phyloP scores from a whole-genome alignment of 2,329 filamentous ascomycete species.

The Fusarium sp. region DNA sequence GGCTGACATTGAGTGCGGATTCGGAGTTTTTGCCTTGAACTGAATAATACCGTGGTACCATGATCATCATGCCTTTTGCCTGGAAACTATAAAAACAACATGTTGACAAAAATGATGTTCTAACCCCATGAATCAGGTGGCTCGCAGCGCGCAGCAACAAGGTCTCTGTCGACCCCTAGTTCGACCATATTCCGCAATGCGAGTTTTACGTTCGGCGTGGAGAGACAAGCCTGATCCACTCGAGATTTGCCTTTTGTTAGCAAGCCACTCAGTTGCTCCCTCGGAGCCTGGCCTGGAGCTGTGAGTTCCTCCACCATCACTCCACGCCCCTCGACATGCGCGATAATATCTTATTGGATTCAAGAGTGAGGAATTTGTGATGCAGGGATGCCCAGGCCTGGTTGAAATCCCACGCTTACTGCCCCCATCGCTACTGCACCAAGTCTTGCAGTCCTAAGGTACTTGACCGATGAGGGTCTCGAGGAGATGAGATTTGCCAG shows the following conservation, averaged over 20 bases:
- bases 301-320: slow-evolving; percentile 19
- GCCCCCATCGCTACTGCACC: slow-evolving; percentile 17
- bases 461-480: slow-evolving; percentile 17
- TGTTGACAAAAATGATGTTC: slow-evolving; percentile 18
- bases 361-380: slow-evolving; percentile 39
- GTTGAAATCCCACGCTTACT: slow-evolving; percentile 35
- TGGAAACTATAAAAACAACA: slow-evolving; percentile 16
- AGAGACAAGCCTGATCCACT: slow-evolving; percentile 43
- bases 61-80: slow-evolving; percentile 11
- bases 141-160: slow-evolving; percentile 14
- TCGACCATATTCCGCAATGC: slow-evolving; percentile 20
- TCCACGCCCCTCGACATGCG: slow-evolving; percentile 26
- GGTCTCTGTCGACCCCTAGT: slow-evolving; percentile 20
- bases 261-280: slow-evolving; percentile 36
- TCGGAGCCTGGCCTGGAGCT: slow-evolving; percentile 12
- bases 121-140: slow-evolving; percentile 19
- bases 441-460: slow-evolving; percentile 14
- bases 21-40: slow-evolving; percentile 19
- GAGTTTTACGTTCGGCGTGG: slow-evolving; percentile 32
- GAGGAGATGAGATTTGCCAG: slow-evolving; percentile 35
- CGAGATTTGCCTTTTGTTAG: slow-evolving; percentile 34
- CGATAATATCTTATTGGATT: slow-evolving; percentile 12
- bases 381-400: slow-evolving; percentile 33
- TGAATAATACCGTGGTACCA: slow-evolving; percentile 12
- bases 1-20: slow-evolving; percentile 4